A percentile compares a stretch with the other conserved stretches of the same genome.
phyloP scores from a whole-genome alignment of 768 basidiomycete species.

The Amanita thiersii region DNA sequence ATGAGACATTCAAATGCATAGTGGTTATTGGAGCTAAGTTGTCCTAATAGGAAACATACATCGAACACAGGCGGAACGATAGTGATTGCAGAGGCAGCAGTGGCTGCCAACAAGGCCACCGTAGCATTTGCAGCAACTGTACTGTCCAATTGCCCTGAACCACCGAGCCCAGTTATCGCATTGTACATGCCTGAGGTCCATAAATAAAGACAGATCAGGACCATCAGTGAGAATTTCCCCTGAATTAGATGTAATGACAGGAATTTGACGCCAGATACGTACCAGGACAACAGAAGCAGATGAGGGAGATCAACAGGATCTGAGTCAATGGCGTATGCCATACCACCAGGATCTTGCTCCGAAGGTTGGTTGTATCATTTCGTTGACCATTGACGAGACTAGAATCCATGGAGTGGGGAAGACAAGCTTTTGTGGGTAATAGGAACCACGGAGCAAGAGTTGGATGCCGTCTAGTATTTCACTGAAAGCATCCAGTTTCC shows the following conservation, averaged over 20 bases:
- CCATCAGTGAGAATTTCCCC: neutral
- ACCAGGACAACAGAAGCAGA: slow-evolving; percentile 23
- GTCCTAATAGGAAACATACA: slow-evolving; percentile 11
- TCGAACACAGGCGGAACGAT: slow-evolving; percentile 21
- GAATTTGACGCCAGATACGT: slow-evolving; percentile 4
- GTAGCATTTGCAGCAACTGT: slow-evolving; percentile 22
- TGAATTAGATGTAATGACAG: neutral
- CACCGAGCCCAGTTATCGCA: slow-evolving; percentile 20
- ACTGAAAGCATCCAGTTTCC: no score
- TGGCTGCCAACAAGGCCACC: slow-evolving; percentile 19
- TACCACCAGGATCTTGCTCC: no score
- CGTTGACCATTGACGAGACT: no score
- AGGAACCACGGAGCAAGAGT: no score
- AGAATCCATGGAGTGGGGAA: no score
- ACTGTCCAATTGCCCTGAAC: slow-evolving; percentile 21
- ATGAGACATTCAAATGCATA: neutral
- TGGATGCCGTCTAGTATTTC: no score
- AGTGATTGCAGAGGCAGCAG: slow-evolving; percentile 20
- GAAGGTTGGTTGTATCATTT: no score
- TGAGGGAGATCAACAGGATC: slow-evolving; percentile 19
- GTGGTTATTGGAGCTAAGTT: neutral
- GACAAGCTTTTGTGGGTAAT: no score
- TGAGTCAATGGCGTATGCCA: slow-evolving; percentile 19
- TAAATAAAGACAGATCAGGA: neutral
- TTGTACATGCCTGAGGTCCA: slow-evolving; percentile 19